Evolutionary conservation across 1,284 basidiomycete genomes (phyloP).

Genomic region (Boletus semigastroideus): DNA sequence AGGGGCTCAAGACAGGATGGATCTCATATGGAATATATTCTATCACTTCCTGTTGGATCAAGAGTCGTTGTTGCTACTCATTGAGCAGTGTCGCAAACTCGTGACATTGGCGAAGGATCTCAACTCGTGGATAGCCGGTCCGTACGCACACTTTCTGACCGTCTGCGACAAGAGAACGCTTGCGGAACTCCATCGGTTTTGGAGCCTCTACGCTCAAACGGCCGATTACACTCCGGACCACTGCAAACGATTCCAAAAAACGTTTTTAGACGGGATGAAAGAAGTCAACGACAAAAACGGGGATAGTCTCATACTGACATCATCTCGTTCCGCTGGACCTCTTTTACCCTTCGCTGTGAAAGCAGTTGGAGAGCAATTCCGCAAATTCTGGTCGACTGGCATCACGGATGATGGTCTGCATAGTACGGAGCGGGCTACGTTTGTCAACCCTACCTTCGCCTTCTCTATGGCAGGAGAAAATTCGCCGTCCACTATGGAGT

Average conservation of each 20-base stretch:
- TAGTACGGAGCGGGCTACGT: slow-evolving; percentile 27
- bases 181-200: slow-evolving; percentile 42
- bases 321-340: slow-evolving; percentile 42
- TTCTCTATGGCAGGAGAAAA: slow-evolving; percentile 42
- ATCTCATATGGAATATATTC: slow-evolving; percentile 54
- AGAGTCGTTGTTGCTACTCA: slow-evolving; percentile 37
- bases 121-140: slow-evolving; percentile 43
- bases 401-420: slow-evolving; percentile 35
- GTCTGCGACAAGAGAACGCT: slow-evolving; percentile 43
- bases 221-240: slow-evolving; percentile 14
- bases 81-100: slow-evolving; percentile 47
- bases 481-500: slow-evolving; percentile 49
- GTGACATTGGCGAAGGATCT: slow-evolving; percentile 35
- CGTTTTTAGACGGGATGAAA: slow-evolving; percentile 19
- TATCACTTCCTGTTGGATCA: slow-evolving; percentile 55
- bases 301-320: slow-evolving; percentile 2
- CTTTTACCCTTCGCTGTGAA: slow-evolving; percentile 25
- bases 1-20: slow-evolving; percentile 14
- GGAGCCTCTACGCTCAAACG: slow-evolving; percentile 38
- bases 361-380: slow-evolving; percentile 26
- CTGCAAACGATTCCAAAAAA: slow-evolving; percentile 20
- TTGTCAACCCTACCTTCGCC: slow-evolving; percentile 49
- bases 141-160: slow-evolving; percentile 40
- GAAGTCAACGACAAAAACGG: neutral
- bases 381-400: slow-evolving; percentile 45